These are phyloP conservation scores for Cucurbita maxima DNA, from an alignment of 306 rosid genomes.

Conservation along the genomic window DNA sequence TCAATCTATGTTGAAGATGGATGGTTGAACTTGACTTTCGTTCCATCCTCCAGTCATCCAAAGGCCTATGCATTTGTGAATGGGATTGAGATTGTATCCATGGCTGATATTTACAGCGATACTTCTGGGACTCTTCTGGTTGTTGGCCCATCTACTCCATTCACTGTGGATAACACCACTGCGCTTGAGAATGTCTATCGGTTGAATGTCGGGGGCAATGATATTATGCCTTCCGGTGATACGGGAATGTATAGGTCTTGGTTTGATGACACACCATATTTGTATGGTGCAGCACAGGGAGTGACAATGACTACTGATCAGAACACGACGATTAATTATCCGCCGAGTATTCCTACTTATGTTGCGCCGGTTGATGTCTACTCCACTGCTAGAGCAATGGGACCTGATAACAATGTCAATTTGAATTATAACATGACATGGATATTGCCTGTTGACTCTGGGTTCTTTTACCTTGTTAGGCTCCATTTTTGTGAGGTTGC, in stretches of 20 bases:
- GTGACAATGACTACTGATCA: constrained; percentile 41
- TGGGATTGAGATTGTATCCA: constrained; percentile 82
- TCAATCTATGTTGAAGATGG: constrained; percentile 42
- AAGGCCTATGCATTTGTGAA: constrained; percentile 73
- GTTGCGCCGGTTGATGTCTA: constrained; percentile 63
- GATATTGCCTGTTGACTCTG: constrained; percentile 58
- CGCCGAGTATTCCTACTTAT: constrained; percentile 26
- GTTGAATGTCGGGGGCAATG: constrained; percentile 78
- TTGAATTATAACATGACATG: constrained; percentile 67
- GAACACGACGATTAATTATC: constrained; percentile 26
- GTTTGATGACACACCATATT: constrained; percentile 42
- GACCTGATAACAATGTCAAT: constrained; percentile 36
- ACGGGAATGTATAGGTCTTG: constrained; percentile 80
- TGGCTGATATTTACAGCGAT: constrained; percentile 60
- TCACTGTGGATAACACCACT: constrained; percentile 36
- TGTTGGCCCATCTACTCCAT: constrained; percentile 25
- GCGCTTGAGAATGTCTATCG: constrained; percentile 64
- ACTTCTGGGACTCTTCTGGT: constrained; percentile 20
- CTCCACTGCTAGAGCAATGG: constrained; percentile 77
- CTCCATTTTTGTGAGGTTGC: constrained; percentile 79
- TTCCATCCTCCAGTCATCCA: constrained; percentile 39
- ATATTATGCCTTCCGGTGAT: constrained; percentile 59
- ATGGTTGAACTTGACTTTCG: constrained; percentile 45
- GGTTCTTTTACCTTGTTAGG: constrained; percentile 73
- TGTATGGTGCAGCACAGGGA: constrained; percentile 56